Evolutionary conservation across 2,329 filamentous ascomycete genomes (phyloP), one percentile per base, ranked within the genome.

Genomic region (Nannizziopsis arthrosporioides): DNA sequence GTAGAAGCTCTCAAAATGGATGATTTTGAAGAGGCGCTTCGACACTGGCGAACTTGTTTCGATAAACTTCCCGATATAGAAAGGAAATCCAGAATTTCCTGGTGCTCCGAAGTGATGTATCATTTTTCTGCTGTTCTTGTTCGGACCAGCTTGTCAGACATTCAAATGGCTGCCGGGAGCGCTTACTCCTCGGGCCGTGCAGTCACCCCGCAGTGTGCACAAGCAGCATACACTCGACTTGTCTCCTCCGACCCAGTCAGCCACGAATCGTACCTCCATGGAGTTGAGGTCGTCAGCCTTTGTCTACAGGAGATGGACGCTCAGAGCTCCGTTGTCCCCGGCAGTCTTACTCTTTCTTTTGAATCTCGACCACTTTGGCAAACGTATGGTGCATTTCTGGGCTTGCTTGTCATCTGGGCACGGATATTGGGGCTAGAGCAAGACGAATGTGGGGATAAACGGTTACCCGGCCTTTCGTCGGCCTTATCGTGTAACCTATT

Each of bases 131-230:
- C 54, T 1, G 49, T 56, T 1, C 49, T 57, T 12, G 45, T 57
- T 17, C 52, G 51, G 6, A 55, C 52, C 34, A 57, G 49, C 10
- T 39, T 57, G 14, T 51, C 54, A 18, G 55, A 57, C 38, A 56
- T 56, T 34, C 55, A 56, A 17, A 56, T 56, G 55, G 55, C 55
- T 7, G 55, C 55, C 6, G 55, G 55, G 10, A 57, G 48, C 19
- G 53, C 55, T 2, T 57, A 52, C 43, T 54, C 54, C 2, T 57
- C 52, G 12, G 55, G 55, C 4, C 52, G 54, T 8, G 45, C 48
- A 15, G 55, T 57, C n/a, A 56, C 55, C 4, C 51, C 53, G 10
- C 55, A 56, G 32, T 51, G 53, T 8, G 54, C 54, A 5, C 55
- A 56, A 41, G 53, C 53, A n/a, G 54, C 55, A 4, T 57, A 56